Percentiles rank a stretch among this genome's conserved stretches.
phyloP scores from a whole-genome alignment of 164 flowering plant species.

The Houttuynia cordata region DNA sequence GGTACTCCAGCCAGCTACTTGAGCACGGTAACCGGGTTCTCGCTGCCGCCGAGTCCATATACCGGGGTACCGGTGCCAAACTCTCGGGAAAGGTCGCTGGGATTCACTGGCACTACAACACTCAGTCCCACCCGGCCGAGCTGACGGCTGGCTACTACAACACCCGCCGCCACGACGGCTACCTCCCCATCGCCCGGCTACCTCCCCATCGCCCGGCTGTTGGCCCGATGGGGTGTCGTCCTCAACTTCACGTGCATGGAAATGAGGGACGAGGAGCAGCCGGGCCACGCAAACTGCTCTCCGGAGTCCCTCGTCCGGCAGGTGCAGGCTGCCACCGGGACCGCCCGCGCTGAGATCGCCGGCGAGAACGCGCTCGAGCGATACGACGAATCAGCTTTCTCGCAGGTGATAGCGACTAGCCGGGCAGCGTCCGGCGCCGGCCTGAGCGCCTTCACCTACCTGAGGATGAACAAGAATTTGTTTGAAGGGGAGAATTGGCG shows the following conservation, averaged over 20 bases:
- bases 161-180: conserved; percentile 61
- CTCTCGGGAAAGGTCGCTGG: conserved; percentile 87
- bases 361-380: conserved; percentile 93
- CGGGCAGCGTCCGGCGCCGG: conserved; percentile 61
- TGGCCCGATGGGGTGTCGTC: conserved; percentile 44
- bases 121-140: conserved; percentile 89
- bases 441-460: conserved; percentile 66
- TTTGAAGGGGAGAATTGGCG: conserved; percentile 80
- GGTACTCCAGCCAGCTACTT: conserved; percentile 65
- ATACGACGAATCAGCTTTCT: conserved; percentile 54
- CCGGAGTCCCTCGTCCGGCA: conserved; percentile 77
- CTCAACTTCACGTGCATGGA: conserved; percentile 96
- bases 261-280: conserved; percentile 77
- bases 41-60: conserved; percentile 47
- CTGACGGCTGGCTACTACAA: conserved; percentile 90
- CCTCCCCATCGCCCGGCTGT: conserved; percentile 52
- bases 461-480: conserved; percentile 68
- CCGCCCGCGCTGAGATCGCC: conserved; percentile 52
- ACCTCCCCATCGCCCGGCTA: conserved; percentile 61
- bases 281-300: conserved; percentile 57
- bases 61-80: conserved; percentile 56
- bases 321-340: conserved; percentile 54
- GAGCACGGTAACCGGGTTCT: conserved; percentile 68
- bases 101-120: conserved; percentile 81
- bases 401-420: conserved; percentile 62